phyloP scores from a whole-genome alignment of 352 stramenopile species.

The Pythium guiyangense region DNA sequence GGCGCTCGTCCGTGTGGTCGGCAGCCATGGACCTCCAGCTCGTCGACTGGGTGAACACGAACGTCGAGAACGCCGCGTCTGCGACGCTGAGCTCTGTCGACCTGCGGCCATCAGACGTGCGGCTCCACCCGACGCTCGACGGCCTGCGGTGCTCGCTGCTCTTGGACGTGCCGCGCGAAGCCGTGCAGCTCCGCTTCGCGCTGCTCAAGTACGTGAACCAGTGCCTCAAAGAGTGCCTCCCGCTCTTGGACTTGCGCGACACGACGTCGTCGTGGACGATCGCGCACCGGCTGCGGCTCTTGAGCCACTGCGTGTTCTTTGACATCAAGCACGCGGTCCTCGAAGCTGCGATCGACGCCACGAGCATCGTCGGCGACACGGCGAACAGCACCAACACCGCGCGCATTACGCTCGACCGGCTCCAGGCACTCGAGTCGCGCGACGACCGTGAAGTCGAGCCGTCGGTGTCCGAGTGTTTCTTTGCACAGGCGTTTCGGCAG shows the following conservation, averaged over 20 bases:
- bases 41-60: conserved; percentile 84
- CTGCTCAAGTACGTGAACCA: conserved; percentile 84
- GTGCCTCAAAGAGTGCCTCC: conserved; percentile 58
- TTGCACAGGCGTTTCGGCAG: conserved; percentile 92
- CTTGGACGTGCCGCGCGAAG: conserved; percentile 43
- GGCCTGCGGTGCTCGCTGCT: conserved; percentile 68
- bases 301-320: conserved; percentile 87
- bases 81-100: conserved; percentile 41
- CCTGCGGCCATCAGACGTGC: conserved; percentile 66
- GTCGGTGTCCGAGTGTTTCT: conserved; percentile 90
- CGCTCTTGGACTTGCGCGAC: conserved; percentile 75
- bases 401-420: conserved; percentile 78
- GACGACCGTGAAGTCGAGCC: conserved; percentile 85
- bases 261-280: conserved; percentile 68
- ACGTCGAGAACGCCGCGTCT: conserved; percentile 45
- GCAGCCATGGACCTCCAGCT: conserved; percentile 77
- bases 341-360: conserved; percentile 80
- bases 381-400: conserved; percentile 58
- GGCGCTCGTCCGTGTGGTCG: conserved; percentile 32
- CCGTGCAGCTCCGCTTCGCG: conserved; percentile 71
- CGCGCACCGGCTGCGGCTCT: conserved; percentile 54
- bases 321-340: conserved; percentile 80
- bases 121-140: conserved; percentile 62
- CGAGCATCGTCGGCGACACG: conserved; percentile 41
- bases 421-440: conserved; percentile 83